Evolutionary conservation across 176 grass and related monocot genomes (phyloP), one percentile per base, ranked within the genome.

Genomic region (Themeda triandra): DNA sequence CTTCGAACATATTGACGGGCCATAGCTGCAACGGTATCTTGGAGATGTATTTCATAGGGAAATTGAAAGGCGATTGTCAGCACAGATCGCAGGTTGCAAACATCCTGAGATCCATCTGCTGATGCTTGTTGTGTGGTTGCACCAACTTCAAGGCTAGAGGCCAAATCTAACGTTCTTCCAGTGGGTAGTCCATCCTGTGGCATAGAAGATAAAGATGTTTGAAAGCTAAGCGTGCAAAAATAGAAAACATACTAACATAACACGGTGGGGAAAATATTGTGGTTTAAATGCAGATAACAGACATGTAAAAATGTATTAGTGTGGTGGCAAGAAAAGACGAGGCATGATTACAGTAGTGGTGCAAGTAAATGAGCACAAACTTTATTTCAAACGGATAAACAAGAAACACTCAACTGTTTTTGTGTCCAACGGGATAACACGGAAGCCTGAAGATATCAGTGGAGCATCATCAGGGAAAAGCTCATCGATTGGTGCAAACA

Each of bases 31-130:
- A 94, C 79, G 35, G 84, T 99, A 39, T 99, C 96, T 82, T 94
- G 96, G 66, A 99, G 89, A 81, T 96, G 91, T 75, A 82, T 72
- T 90, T 99, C 96, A 5, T 94, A 99, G 28, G 96, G 89, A 27
- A 99, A 96, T 29, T 99, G 96, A 85, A 99, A 99, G 24, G 96
- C 93, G 56, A 99, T 99, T 19, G 93, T 96, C 72, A 99, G 84
- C 44, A 99, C 96, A 39, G 96, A 99, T 66, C 96, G 82, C 12
- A 88, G 86, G 75, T 91, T 99, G 67, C 74, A 59, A 60, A 90
- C 82, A 73, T 85, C 85, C 64, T 53, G 33, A 42, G 88, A 83
- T 67, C 85, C 63, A 35, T 86, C 81, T 5, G 48, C 84, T 76
- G 89, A 60, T 44, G 67, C 54, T 64, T 84, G 89, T 44, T 90